Base-by-base conservation (phyloP, 106 monocot species). In the Dendrobium huoshanense region DNA sequence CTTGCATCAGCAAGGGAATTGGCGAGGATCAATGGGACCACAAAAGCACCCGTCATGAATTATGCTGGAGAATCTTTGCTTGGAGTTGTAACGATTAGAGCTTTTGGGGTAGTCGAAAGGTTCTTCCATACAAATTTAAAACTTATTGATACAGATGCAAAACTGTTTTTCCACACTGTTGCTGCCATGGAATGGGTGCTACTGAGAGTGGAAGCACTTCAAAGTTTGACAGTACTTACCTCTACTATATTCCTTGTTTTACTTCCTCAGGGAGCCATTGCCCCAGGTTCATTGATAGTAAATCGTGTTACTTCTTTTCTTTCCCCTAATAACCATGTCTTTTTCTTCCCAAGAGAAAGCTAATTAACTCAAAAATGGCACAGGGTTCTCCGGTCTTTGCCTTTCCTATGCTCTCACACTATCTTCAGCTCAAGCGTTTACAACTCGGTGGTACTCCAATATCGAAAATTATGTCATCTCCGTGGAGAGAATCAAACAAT, bases 11-110 rank as follows among this genome's bases (percentile, higher is more conserved):
- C 91, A 55, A 86, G 91, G 75, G 91, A 94, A 78, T 72, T 94
- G 22, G 88, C 90, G 41, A 88, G 94, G 64, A 91, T 94, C 44
- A 94, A 94, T 77, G 94, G 94, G 74, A 94, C 94, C 19, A 94
- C 94, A 10, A 94, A 94, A 78, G 91, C 94, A 20, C 94, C 91
- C 0, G 80, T 92, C 18, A 87, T 90, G 91, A 94, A 92, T 73
- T 82, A 79, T 73, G 85, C 83, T 37, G 83, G 88, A 45, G 94
- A 94, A 64, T 88, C 94, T 45, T 67, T 85, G n/a, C 83, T 87
- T 59, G 94, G 91, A 24, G 88, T 80, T 45, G 75, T 85, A 9
- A 94, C 94, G 56, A 88, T 92, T 75, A 79, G 94, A 55, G 94
- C 94, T 75, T 91, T 89, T 73, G 75, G 77, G 41, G 75, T 24